A percentile compares a stretch with the other conserved stretches of the same genome.
phyloP scores from a whole-genome alignment of 2,329 filamentous ascomycete species.

The Talaromyces sp. region DNA sequence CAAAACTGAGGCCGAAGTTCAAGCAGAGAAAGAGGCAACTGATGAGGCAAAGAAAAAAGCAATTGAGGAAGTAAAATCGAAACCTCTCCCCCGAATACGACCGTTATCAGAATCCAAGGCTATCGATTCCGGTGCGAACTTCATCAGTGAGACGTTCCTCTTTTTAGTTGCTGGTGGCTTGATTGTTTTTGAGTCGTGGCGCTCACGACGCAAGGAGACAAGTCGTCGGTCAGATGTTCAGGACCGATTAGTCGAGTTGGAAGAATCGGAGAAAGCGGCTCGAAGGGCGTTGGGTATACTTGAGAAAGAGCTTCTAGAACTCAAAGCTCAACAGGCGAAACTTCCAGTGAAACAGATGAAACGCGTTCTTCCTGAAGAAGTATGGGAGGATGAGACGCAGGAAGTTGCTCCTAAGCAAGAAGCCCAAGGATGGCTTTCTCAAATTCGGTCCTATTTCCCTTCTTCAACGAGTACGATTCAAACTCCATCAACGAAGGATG shows the following conservation, averaged over 20 bases:
- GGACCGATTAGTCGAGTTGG: constrained; percentile 54
- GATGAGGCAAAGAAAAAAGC: constrained; percentile 34
- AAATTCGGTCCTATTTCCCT: constrained; percentile 31
- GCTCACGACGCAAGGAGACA: constrained; percentile 57
- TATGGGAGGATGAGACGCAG: constrained; percentile 34
- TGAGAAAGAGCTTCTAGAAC: constrained; percentile 43
- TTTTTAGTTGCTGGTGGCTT: constrained; percentile 59
- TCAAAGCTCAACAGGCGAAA: constrained; percentile 36
- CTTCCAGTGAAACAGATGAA: constrained; percentile 22
- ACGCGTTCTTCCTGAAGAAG: constrained; percentile 37
- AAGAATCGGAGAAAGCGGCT: constrained; percentile 44
- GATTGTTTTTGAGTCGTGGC: constrained; percentile 59
- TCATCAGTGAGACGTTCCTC: constrained; percentile 63
- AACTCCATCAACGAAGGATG: background rate
- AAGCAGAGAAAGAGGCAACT: constrained; percentile 44
- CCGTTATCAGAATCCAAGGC: constrained; percentile 63
- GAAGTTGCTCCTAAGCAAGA: constrained; percentile 23
- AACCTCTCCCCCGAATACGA: constrained; percentile 51
- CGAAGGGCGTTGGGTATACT: constrained; percentile 39
- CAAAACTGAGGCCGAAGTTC: constrained; percentile 57
- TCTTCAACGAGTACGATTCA: constrained; percentile 14
- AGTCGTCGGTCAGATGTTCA: constrained; percentile 56
- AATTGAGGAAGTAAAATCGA: constrained; percentile 45
- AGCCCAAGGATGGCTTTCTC: constrained; percentile 30
- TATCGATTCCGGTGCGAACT: constrained; percentile 64